These are phyloP conservation scores for Beauveria scarabaeidicola DNA, from an alignment of 2,329 filamentous ascomycete species.

Conservation along the genomic window DNA sequence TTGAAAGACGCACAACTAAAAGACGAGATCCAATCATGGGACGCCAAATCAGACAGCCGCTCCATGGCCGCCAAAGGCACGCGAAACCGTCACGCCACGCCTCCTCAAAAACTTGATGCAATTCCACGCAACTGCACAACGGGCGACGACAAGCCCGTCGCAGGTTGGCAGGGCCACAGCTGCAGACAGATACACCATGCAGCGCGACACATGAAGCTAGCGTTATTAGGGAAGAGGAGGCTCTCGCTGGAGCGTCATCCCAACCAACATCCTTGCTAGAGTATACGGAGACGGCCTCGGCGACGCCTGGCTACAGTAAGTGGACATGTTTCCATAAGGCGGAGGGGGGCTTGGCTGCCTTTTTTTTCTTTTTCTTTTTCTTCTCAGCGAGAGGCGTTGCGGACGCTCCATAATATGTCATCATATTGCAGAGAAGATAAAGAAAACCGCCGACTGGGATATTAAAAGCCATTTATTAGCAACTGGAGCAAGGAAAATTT, in stretches of 20 bases:
- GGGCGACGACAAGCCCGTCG: background rate
- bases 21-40: background rate
- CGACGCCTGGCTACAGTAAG: background rate
- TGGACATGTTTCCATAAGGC: conserved; percentile 5
- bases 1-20: background rate
- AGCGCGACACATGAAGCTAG: background rate
- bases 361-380: background rate
- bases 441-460: background rate
- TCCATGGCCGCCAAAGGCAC: conserved; percentile 5
- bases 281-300: background rate
- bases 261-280: background rate
- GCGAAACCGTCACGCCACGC: conserved; percentile 7
- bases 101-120: background rate
- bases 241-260: background rate
- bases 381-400: background rate
- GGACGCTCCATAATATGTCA: conserved; percentile 6
- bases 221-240: background rate
- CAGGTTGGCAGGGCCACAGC: background rate
- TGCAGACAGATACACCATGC: conserved; percentile 4
- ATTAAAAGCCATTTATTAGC: background rate
- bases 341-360: background rate
- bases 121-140: background rate
- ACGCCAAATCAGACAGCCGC: background rate
- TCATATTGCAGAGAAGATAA: background rate
- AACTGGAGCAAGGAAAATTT: background rate